Conservation (phyloP, 2,329 filamentous ascomycete species). For the Pyricularia sp. region DNA sequence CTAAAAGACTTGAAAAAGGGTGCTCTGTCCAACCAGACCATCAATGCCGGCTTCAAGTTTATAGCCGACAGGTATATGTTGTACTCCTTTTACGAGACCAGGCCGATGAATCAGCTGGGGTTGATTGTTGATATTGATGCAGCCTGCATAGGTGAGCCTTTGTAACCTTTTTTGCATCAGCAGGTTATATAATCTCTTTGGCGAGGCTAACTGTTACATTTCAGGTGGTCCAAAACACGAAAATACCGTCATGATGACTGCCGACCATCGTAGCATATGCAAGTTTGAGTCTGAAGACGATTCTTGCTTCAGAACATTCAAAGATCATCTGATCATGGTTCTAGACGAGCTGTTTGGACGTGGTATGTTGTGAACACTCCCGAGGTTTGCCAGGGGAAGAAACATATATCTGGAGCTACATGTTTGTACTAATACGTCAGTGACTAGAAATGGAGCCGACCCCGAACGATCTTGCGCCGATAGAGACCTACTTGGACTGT, state of each 20-base stretch:
- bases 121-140: slow-evolving; percentile 3
- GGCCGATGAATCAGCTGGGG: slow-evolving; percentile 6
- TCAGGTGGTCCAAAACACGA: slow-evolving; percentile 1
- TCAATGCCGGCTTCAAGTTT: slow-evolving; percentile 36
- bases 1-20: slow-evolving; percentile 13
- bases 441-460: not conserved
- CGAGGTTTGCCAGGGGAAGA: not conserved
- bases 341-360: not conserved
- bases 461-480: not conserved
- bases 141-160: slow-evolving; percentile 1
- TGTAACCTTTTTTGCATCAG: not conserved
- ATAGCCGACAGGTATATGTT: slow-evolving; percentile 24
- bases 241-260: slow-evolving; percentile 13
- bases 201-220: too few relatives aligned
- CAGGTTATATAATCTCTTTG: not conserved
- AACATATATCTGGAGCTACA: not conserved
- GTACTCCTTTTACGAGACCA: slow-evolving; percentile 31
- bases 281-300: slow-evolving; percentile 17
- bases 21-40: slow-evolving; percentile 16
- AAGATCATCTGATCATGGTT: not conserved
- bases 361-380: not conserved
- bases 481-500: slow-evolving; percentile 3
- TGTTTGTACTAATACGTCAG: not conserved
- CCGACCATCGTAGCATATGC: slow-evolving; percentile 25
- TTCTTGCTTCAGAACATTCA: too few relatives aligned